Conservation (phyloP, 1,284 basidiomycete species). For the Macrocybe sp. region DNA sequence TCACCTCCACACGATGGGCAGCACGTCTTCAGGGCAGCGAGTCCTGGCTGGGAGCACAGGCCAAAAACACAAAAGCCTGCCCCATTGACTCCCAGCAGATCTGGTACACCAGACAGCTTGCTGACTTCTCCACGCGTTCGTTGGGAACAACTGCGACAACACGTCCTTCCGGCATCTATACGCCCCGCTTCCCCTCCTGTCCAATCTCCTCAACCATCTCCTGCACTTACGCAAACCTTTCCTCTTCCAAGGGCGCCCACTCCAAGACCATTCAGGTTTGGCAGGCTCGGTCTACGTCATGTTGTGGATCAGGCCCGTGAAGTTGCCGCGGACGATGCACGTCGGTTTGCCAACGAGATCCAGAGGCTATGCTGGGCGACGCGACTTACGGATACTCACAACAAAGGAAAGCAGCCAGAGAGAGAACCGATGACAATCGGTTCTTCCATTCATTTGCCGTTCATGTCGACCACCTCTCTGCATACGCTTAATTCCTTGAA, state of each 20-base stretch:
- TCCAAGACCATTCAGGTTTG: conserved; percentile 51
- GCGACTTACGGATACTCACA: conserved; percentile 28
- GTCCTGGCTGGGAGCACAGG: conserved; percentile 8
- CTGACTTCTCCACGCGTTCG: conserved; percentile 32
- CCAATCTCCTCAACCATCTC: conserved; percentile 16
- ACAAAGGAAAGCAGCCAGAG: conserved; percentile 14
- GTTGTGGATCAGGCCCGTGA: conserved; percentile 56
- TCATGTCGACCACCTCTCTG: conserved; percentile 41
- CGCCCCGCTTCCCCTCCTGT: conserved; percentile 13
- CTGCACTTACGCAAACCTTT: conserved; percentile 16
- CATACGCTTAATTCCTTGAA: conserved; percentile 20
- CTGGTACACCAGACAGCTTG: conserved; percentile 22
- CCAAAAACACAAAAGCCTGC: conserved; percentile 9
- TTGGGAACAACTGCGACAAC: conserved; percentile 50
- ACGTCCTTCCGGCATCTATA: conserved; percentile 36
- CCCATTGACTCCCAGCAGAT: conserved; percentile 13
- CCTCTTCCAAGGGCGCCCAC: conserved; percentile 27
- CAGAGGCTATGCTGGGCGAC: conserved; percentile 45
- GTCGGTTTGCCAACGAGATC: conserved; percentile 45
- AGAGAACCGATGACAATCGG: conserved; percentile 6
- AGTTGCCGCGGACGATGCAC: conserved; percentile 36
- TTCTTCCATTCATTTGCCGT: conserved; percentile 42
- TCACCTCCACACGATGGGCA: conserved; percentile 3
- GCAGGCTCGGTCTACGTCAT: conserved; percentile 51
- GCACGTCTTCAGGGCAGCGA: conserved; percentile 2